Evolutionary conservation across 768 basidiomycete species (phyloP).

Genomic region (Holtermannia corniformis): DNA sequence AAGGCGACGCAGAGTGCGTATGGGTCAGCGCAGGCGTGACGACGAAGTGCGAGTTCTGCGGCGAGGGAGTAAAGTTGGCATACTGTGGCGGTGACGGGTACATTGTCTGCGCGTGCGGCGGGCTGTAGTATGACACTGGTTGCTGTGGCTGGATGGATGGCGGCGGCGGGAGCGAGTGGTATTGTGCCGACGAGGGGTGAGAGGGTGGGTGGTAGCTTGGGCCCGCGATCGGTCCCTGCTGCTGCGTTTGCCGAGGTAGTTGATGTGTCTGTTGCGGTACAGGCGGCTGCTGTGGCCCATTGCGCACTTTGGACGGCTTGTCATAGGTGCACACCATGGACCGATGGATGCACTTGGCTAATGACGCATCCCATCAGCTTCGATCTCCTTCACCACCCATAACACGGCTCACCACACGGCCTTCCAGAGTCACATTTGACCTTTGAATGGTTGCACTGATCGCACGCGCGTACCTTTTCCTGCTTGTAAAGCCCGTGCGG

Average conservation of each 20-base stretch:
- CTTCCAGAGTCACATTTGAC: conserved; percentile 35
- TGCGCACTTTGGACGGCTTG: conserved; percentile 20
- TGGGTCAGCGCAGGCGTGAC: background rate
- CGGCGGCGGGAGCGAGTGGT: background rate
- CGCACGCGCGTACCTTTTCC: conserved; percentile 24
- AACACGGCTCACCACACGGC: conserved; percentile 31
- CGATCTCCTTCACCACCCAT: background rate
- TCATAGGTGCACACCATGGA: conserved; percentile 25
- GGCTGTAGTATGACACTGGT: background rate
- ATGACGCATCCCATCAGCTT: background rate
- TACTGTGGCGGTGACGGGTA: background rate
- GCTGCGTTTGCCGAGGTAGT: too few relatives aligned
- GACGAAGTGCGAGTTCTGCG: background rate
- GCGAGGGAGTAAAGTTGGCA: background rate
- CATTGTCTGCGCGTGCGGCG: background rate
- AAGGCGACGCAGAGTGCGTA: background rate
- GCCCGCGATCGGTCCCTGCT: background rate
- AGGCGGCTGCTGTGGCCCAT: background rate
- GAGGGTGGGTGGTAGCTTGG: background rate
- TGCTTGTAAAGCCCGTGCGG: too few relatives aligned
- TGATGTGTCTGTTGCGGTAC: background rate
- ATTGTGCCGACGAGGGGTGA: background rate
- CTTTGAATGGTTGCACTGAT: conserved; percentile 40
- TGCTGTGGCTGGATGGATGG: too few relatives aligned
- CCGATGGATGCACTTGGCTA: conserved; percentile 27